These are phyloP conservation scores for Ophiostoma tasmaniense DNA, from an alignment of 2,329 filamentous ascomycete species.

Conservation along the genomic window DNA sequence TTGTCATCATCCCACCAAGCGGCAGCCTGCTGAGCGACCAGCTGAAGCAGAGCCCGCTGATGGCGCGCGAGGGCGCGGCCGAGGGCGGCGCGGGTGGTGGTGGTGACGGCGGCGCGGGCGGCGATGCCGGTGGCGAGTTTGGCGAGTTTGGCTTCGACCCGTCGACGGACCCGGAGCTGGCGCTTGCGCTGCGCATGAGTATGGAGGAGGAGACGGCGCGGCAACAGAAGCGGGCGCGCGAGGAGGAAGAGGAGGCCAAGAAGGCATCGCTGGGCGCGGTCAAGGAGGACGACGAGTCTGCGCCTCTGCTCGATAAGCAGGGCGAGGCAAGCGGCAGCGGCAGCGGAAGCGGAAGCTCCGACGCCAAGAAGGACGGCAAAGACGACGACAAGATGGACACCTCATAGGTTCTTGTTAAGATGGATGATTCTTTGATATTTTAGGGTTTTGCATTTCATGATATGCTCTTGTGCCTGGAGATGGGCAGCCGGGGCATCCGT, in stretches of 20 bases:
- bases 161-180: constrained; percentile 83
- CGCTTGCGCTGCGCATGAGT: constrained; percentile 90
- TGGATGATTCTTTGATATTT: background rate
- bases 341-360: constrained; percentile 34
- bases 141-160: constrained; percentile 83
- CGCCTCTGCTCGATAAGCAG: constrained; percentile 53
- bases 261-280: constrained; percentile 58
- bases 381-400: constrained; percentile 79
- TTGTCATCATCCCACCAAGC: constrained; percentile 84
- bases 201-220: constrained; percentile 96
- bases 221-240: constrained; percentile 74
- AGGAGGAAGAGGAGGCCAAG: constrained; percentile 57
- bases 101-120: constrained; percentile 46
- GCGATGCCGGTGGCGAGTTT: constrained; percentile 56
- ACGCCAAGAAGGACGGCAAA: constrained; percentile 41
- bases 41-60: constrained; percentile 79
- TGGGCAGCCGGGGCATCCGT: background rate
- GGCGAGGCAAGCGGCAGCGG: constrained; percentile 54
- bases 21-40: constrained; percentile 88
- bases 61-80: constrained; percentile 70
- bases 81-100: constrained; percentile 46
- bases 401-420: constrained; percentile 41
- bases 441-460: background rate
- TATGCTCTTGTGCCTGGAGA: background rate
- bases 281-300: constrained; percentile 66